A percentile compares a stretch with the other conserved stretches of the same genome.
phyloP scores from a whole-genome alignment of 768 basidiomycete genomes.

The Tephrocybe sp. region DNA sequence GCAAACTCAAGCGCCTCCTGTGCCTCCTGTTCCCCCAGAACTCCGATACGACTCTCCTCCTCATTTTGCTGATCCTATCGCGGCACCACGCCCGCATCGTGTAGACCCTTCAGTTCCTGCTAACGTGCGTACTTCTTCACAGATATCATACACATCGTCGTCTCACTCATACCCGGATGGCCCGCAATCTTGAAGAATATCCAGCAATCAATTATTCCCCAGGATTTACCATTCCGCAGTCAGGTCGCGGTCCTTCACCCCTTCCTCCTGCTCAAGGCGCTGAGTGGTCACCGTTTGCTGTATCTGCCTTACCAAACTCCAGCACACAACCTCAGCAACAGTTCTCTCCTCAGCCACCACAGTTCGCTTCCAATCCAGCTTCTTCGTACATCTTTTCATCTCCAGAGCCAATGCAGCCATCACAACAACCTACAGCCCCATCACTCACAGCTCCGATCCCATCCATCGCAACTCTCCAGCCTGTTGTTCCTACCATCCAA shows the following conservation, averaged over 20 bases:
- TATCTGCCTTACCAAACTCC: constrained; percentile 11
- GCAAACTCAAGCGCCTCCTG: constrained; percentile 15
- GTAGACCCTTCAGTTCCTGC: constrained; percentile 59
- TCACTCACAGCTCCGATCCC: constrained; percentile 72
- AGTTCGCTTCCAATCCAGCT: constrained; percentile 16
- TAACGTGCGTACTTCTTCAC: constrained; percentile 50
- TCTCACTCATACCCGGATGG: constrained; percentile 48
- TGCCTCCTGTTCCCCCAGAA: constrained; percentile 31
- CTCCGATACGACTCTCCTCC: constrained; percentile 39
- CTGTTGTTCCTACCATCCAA: constrained; percentile 52
- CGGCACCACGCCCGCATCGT: constrained; percentile 67
- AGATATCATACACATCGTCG: neutral
- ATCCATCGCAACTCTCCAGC: constrained; percentile 55
- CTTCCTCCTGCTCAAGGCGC: constrained; percentile 23
- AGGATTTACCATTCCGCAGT: constrained; percentile 24
- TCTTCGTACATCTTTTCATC: constrained; percentile 49
- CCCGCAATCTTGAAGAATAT: constrained; percentile 55
- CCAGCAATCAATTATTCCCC: constrained; percentile 25
- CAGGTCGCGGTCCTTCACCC: constrained; percentile 21
- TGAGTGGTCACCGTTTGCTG: constrained; percentile 24
- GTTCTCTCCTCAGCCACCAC: too few species aligned
- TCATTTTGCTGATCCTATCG: constrained; percentile 55
- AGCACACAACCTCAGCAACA: constrained; percentile 5
- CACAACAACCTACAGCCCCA: constrained; percentile 30
- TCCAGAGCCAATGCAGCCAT: constrained; percentile 42